phyloP scores from a whole-genome alignment of 768 basidiomycete species.

The Amanita phalloides region DNA sequence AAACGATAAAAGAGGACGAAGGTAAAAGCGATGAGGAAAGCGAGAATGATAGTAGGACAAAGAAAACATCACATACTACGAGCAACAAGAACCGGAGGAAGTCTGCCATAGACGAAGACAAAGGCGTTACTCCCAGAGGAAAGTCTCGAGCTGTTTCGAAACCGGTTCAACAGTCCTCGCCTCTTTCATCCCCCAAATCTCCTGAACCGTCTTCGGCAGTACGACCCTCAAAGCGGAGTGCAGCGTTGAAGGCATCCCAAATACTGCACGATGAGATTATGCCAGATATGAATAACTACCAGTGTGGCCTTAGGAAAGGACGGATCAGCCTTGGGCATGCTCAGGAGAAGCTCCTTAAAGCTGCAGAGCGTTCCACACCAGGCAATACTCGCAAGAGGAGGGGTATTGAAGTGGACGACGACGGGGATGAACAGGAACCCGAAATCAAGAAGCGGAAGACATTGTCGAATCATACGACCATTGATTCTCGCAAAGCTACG shows the following conservation, averaged over 20 bases:
- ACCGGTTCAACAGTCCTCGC: slow-evolving; percentile 1
- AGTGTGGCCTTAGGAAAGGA: slow-evolving; percentile 44
- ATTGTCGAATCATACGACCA: neutral
- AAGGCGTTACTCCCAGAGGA: slow-evolving; percentile 1
- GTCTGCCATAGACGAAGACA: neutral
- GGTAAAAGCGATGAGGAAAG: neutral
- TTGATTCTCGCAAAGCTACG: slow-evolving; percentile 7
- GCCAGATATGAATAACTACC: slow-evolving; percentile 65
- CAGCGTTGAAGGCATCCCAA: slow-evolving; percentile 37
- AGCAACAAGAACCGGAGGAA: neutral
- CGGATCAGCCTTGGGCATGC: neutral
- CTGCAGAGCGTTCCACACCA: neutral
- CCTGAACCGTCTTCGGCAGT: neutral
- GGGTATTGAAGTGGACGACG: neutral
- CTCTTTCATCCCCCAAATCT: neutral
- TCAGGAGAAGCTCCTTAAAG: neutral
- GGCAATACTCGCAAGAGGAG: slow-evolving; percentile 7
- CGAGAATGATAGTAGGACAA: neutral
- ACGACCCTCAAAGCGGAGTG: slow-evolving; percentile 22
- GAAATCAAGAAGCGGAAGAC: slow-evolving; percentile 9
- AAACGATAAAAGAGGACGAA: neutral
- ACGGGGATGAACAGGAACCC: neutral
- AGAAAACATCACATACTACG: neutral
- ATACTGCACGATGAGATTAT: slow-evolving; percentile 56
- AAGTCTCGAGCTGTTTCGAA: neutral